Conservation (phyloP, 371 early-diverging fungal species). For the Blakeslea trispora region DNA sequence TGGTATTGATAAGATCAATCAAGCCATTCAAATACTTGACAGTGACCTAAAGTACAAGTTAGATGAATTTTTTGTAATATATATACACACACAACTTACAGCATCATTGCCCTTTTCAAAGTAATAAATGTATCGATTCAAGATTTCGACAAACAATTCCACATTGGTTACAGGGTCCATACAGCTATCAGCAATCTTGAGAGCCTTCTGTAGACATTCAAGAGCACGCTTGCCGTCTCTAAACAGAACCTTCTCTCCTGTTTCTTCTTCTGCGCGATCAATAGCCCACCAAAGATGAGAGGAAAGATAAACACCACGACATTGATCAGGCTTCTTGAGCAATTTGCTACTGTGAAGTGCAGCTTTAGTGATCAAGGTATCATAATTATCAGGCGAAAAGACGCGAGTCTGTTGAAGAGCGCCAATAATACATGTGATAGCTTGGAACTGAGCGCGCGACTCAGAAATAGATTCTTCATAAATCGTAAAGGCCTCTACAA, state of each 20-base stretch:
- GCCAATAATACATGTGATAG: conserved; percentile 80
- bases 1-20: conserved; percentile 85
- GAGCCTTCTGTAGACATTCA: conserved; percentile 86
- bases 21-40: conserved; percentile 86
- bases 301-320: conserved; percentile 76
- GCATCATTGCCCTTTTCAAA: conserved; percentile 83
- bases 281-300: conserved; percentile 89
- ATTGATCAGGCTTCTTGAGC: conserved; percentile 91
- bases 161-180: conserved; percentile 83
- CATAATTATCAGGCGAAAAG: conserved; percentile 84
- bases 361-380: conserved; percentile 86
- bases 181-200: conserved; percentile 88
- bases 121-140: conserved; percentile 86
- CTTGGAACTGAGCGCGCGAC: conserved; percentile 82
- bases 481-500: conserved; percentile 89
- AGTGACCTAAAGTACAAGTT: conserved; percentile 49
- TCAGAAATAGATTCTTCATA: conserved; percentile 92
- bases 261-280: conserved; percentile 41
- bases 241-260: conserved; percentile 41
- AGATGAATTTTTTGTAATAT: background rate
- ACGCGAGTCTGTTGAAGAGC: conserved; percentile 76
- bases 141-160: conserved; percentile 88
- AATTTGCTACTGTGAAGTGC: conserved; percentile 82
- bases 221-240: conserved; percentile 82
- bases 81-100: conserved; percentile 44